phyloP scores from a whole-genome alignment of 148 eudicot species.

The Rhododendron ferrugineum region DNA sequence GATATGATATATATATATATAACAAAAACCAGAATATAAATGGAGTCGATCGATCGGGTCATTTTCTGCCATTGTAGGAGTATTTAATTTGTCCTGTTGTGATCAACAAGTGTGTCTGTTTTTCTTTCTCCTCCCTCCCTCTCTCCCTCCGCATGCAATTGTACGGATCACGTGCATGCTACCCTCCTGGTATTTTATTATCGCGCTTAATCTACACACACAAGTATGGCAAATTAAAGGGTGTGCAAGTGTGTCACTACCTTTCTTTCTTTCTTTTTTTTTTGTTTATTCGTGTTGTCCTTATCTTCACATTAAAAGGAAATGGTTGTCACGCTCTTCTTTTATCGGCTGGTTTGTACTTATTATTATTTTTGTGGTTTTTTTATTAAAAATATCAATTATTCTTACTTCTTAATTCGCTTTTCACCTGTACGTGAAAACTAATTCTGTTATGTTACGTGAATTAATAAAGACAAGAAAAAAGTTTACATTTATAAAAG shows the following conservation, averaged over 20 bases:
- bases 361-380: too few relatives aligned
- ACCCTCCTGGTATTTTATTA: background rate
- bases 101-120: background rate
- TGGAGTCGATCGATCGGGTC: background rate
- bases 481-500: background rate
- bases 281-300: background rate
- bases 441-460: background rate
- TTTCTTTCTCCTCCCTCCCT: background rate
- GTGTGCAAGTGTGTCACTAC: background rate
- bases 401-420: background rate
- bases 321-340: background rate
- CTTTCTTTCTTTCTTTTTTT: background rate
- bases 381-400: background rate
- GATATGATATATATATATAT: background rate
- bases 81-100: background rate
- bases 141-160: background rate
- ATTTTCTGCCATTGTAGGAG: background rate
- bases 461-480: background rate
- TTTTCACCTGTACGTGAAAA: background rate
- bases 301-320: background rate
- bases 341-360: background rate
- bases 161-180: background rate
- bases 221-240: background rate
- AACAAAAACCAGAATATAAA: background rate
- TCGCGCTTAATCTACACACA: background rate